Conservation (phyloP, 2,329 filamentous ascomycete genomes). For the Blumeriella jaapii region DNA sequence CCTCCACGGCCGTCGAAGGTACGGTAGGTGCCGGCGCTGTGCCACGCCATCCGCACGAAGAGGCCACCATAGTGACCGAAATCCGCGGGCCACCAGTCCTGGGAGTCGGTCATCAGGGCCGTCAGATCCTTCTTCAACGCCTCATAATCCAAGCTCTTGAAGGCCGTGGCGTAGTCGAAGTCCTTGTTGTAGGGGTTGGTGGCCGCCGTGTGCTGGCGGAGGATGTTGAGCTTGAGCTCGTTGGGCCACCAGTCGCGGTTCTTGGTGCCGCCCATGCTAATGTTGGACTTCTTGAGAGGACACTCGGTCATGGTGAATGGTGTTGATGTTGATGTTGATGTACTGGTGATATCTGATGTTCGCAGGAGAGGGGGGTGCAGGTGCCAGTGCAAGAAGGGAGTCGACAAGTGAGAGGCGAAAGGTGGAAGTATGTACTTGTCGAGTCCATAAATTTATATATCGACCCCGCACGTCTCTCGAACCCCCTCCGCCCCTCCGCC, state of each 20-base stretch:
- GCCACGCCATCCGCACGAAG: constrained; percentile 74
- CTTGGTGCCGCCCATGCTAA: constrained; percentile 48
- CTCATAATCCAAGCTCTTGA: constrained; percentile 60
- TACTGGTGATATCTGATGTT: too few species aligned
- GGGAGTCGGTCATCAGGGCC: constrained; percentile 64
- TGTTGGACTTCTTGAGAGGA: constrained; percentile 15
- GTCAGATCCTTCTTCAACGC: constrained; percentile 63
- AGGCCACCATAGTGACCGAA: constrained; percentile 73
- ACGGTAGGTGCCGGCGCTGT: constrained; percentile 69
- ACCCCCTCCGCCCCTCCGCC: too few species aligned
- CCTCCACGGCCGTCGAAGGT: constrained; percentile 65
- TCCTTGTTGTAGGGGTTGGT: constrained; percentile 51
- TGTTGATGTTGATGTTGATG: too few species aligned
- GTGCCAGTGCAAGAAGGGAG: too few species aligned
- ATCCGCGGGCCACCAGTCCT: constrained; percentile 75
- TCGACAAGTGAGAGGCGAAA: too few species aligned
- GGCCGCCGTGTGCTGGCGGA: constrained; percentile 55
- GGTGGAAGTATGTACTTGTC: too few species aligned
- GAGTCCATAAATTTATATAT: too few species aligned
- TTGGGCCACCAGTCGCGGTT: constrained; percentile 69
- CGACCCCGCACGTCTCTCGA: too few species aligned
- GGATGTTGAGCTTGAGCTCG: constrained; percentile 54
- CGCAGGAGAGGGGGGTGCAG: too few species aligned
- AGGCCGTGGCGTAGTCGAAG: constrained; percentile 62
- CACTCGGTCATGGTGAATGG: constrained; percentile 19